Base-by-base conservation (phyloP, 192 early-diverging fungal genomes). In the Backusella parvicylindrica region DNA sequence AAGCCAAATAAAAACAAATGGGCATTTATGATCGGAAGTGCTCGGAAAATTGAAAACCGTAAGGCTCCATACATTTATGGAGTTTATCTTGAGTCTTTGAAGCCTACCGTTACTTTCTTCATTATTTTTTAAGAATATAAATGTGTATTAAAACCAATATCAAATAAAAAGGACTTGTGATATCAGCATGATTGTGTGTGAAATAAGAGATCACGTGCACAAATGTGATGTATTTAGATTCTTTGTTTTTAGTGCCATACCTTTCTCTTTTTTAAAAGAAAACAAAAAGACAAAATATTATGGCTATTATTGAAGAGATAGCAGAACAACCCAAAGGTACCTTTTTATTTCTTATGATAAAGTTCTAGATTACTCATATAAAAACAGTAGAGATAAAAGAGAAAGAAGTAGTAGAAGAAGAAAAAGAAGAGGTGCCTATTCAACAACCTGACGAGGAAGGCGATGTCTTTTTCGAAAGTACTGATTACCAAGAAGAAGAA, bases 301-400 rank as follows among this genome's bases (percentile, higher is more conserved):
- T 84, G 83, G 83, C 83, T 18, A 49, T 84, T 60, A 84, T 84
- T 40, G 83, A 84, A 67, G 83, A 84, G 30, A 81, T 84, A 67
- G 41, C 73, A 16, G 83, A 84, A 18, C 38, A 76, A 0, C 64
- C 65, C 23, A 35, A 28, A 1, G 31, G 13, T 33, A 60, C n/a
- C 18, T 23, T 47, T 4, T 47, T 56, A 33, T 38, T 2, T 38
- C 26, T 35, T 36, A 7, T 56, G 1, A 5, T n/a, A 36, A 16
- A 2, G n/a, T n/a, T 12, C 6, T 18, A 23, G 4, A 40, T 30
- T 41, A 8, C 11, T 30, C 18, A 31, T 0, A 21, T 30, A 31
- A 35, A 35, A 50, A 49, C 11, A 43, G 28, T 35, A 64, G 40
- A 49, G 60, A 32, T 21, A 32, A 7, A 41, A 65, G 26, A 31